Conservation (phyloP, 140 eudicot species). For the Stevia rebaudiana region DNA sequence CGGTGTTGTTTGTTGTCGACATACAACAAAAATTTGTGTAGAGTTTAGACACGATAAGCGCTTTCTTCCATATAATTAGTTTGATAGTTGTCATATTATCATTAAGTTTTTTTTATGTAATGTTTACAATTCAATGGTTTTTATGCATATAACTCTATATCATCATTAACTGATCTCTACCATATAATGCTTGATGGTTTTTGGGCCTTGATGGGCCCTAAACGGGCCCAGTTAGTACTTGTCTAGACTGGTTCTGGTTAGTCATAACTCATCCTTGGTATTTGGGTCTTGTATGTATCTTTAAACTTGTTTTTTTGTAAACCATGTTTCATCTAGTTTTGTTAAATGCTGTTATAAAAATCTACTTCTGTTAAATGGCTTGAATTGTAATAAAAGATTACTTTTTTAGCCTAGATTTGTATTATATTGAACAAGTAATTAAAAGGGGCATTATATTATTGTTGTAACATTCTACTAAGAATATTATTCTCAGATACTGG, state of each 20-base stretch:
- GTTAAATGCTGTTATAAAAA: neutral
- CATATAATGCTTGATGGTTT: neutral
- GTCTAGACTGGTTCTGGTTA: neutral
- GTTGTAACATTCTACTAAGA: slow-evolving; percentile 1
- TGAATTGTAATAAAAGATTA: neutral
- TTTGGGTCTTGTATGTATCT: neutral
- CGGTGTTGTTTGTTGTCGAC: neutral
- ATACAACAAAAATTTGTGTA: neutral
- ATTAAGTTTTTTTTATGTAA: neutral
- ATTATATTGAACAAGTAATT: neutral
- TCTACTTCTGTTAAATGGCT: neutral
- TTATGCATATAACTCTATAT: no score
- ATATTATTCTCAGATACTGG: slow-evolving; percentile 46
- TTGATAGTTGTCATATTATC: neutral
- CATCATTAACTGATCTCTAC: neutral
- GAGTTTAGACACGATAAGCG: neutral
- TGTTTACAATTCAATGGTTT: no score
- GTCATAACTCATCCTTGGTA: neutral
- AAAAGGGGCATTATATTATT: neutral
- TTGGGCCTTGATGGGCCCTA: neutral
- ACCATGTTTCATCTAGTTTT: neutral
- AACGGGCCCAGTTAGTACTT: neutral
- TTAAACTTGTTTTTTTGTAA: neutral
- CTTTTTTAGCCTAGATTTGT: neutral
- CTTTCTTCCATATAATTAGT: neutral